These are phyloP conservation scores for Raphanus hybrid DNA, from an alignment of 441 rosid genomes.

Conservation along the genomic window DNA sequence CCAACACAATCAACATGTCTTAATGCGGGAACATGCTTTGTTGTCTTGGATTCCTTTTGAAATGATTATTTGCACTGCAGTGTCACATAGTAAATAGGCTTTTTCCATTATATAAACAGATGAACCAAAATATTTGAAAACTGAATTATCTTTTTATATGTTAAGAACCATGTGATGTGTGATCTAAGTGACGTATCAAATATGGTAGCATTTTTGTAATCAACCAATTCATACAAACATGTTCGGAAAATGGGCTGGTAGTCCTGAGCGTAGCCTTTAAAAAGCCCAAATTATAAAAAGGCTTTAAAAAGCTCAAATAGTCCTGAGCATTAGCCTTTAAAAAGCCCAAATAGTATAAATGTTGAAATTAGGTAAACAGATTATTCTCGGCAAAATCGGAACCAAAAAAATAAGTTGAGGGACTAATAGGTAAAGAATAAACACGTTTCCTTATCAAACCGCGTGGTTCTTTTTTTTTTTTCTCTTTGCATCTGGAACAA, in stretches of 20 bases:
- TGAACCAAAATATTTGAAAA: background rate
- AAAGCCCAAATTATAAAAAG: conserved; percentile 6
- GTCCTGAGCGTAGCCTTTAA: background rate
- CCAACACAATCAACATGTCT: background rate
- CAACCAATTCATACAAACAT: background rate
- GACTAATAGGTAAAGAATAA: conserved; percentile 8
- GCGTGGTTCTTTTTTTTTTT: background rate
- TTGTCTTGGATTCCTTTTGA: background rate
- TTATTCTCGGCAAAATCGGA: background rate
- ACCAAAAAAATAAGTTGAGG: background rate
- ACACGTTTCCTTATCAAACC: conserved; percentile 15
- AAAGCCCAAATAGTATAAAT: background rate
- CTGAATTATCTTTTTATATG: background rate
- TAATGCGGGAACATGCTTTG: background rate
- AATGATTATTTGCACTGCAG: background rate
- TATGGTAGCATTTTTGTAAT: background rate
- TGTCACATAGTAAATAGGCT: background rate
- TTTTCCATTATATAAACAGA: background rate
- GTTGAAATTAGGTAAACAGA: background rate
- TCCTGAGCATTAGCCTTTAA: background rate
- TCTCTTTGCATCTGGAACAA: conserved; percentile 24
- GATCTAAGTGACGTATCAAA: background rate
- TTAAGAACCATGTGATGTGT: background rate
- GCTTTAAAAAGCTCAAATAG: too few relatives aligned
- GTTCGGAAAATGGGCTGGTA: background rate